phyloP scores from a whole-genome alignment of 2,329 filamentous ascomycete species.

The Penicillium sp. region DNA sequence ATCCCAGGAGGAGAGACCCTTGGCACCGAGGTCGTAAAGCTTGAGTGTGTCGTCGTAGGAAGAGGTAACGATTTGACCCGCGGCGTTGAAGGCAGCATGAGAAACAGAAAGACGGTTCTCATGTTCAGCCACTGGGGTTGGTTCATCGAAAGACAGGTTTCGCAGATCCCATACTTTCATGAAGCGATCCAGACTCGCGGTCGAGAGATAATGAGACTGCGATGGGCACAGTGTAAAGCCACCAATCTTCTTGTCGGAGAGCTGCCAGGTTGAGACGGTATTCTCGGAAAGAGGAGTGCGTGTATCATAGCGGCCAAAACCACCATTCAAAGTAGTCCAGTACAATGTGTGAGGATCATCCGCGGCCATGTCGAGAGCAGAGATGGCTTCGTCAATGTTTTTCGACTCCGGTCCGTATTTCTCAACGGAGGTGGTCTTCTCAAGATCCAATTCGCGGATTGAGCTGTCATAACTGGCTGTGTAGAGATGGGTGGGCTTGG shows the following conservation, averaged over 20 bases:
- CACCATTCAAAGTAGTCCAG: constrained; percentile 81
- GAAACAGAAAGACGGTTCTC: constrained; percentile 79
- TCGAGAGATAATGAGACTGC: constrained; percentile 76
- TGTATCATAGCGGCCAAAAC: constrained; percentile 75
- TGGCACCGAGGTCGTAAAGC: constrained; percentile 69
- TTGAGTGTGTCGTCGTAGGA: constrained; percentile 96
- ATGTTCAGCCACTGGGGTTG: constrained; percentile 74
- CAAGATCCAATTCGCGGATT: constrained; percentile 78
- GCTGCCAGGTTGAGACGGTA: constrained; percentile 63
- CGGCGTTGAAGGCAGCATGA: constrained; percentile 82
- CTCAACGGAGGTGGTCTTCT: constrained; percentile 72
- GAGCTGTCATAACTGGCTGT: constrained; percentile 91
- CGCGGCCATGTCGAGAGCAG: constrained; percentile 72
- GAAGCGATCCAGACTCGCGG: constrained; percentile 82
- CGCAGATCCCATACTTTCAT: constrained; percentile 90
- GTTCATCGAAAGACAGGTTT: constrained; percentile 61
- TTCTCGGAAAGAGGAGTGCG: constrained; percentile 52
- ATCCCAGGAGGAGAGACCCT: constrained; percentile 57
- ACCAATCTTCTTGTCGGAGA: constrained; percentile 91
- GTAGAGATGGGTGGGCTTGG: constrained; percentile 70
- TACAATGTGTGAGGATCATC: constrained; percentile 69
- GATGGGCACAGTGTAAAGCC: constrained; percentile 81
- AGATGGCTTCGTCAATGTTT: constrained; percentile 71
- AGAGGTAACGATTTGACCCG: constrained; percentile 81
- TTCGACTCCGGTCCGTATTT: constrained; percentile 70